phyloP scores from a whole-genome alignment of 1,284 basidiomycete genomes.

The Moniliella sp. region DNA sequence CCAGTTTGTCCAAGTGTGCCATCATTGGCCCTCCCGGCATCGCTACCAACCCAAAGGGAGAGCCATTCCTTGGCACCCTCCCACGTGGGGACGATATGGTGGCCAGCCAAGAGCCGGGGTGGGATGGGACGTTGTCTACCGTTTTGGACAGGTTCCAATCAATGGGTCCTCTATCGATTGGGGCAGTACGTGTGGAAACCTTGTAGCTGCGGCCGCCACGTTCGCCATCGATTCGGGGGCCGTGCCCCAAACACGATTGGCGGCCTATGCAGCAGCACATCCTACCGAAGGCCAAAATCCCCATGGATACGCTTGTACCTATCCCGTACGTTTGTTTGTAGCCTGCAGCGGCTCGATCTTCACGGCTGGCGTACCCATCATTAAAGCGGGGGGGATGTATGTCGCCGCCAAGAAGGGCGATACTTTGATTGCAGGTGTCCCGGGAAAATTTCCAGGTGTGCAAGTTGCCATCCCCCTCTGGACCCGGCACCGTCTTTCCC shows the following conservation, averaged over 20 bases:
- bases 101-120: conserved; percentile 2
- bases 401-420: conserved; percentile 3
- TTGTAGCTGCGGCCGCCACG: conserved; percentile 23
- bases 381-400: neutral
- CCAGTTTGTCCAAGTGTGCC: conserved; percentile 57
- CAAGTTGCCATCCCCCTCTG: conserved; percentile 17
- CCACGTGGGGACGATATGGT: conserved; percentile 10
- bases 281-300: neutral
- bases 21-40: conserved; percentile 38
- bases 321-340: conserved; percentile 12
- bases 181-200: conserved; percentile 26
- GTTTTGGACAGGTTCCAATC: conserved; percentile 30
- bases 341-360: conserved; percentile 17
- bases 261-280: conserved; percentile 4
- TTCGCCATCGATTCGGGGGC: conserved; percentile 10
- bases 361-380: conserved; percentile 13
- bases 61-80: conserved; percentile 8
- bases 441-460: conserved; percentile 10
- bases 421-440: conserved; percentile 23
- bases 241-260: no score
- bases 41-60: neutral
- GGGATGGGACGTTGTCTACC: conserved; percentile 24
- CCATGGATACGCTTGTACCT: conserved; percentile 2
- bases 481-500: conserved; percentile 7
- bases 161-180: conserved; percentile 15